Evolutionary conservation across 495 filamentous ascomycete species (phyloP).

Genomic region (Aspergillus cristatus): DNA sequence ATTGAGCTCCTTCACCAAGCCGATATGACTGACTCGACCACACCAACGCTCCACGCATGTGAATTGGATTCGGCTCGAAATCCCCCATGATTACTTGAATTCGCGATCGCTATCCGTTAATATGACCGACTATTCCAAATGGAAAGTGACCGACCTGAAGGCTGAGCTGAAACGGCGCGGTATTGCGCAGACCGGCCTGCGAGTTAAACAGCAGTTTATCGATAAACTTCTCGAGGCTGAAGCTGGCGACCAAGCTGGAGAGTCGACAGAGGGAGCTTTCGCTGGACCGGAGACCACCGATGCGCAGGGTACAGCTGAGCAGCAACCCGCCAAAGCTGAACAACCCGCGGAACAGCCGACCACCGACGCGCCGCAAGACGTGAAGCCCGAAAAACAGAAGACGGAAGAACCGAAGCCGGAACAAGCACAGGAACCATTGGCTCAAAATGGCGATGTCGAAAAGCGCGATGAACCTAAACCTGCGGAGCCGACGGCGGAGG

Average conservation of each 20-base stretch:
- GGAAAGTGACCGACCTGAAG: slow-evolving; percentile 46
- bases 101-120: slow-evolving; percentile 4
- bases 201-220: slow-evolving; percentile 41
- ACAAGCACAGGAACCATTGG: slow-evolving; percentile 4
- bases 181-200: slow-evolving; percentile 41
- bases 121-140: slow-evolving; percentile 44
- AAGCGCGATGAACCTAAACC: not conserved
- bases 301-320: slow-evolving; percentile 5
- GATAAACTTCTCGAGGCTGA: slow-evolving; percentile 39
- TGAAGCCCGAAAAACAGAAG: slow-evolving; percentile 8
- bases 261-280: slow-evolving; percentile 7
- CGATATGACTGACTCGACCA: too few relatives aligned
- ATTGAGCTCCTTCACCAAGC: too few relatives aligned
- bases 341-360: slow-evolving; percentile 2
- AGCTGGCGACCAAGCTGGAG: slow-evolving; percentile 14
- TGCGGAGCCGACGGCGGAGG: slow-evolving; percentile 1
- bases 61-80: not conserved
- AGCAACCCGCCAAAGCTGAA: slow-evolving; percentile 8
- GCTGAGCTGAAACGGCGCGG: slow-evolving; percentile 43
- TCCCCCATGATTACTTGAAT: not conserved
- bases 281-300: slow-evolving; percentile 4
- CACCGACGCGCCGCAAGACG: slow-evolving; percentile 2
- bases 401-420: slow-evolving; percentile 3
- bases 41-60: not conserved
- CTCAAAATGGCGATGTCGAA: not conserved